Percentiles rank a stretch among this genome's conserved stretches.
These are phyloP conservation scores for Logfia minima DNA, from an alignment of 129 eudicot species.

Conservation along the genomic window DNA sequence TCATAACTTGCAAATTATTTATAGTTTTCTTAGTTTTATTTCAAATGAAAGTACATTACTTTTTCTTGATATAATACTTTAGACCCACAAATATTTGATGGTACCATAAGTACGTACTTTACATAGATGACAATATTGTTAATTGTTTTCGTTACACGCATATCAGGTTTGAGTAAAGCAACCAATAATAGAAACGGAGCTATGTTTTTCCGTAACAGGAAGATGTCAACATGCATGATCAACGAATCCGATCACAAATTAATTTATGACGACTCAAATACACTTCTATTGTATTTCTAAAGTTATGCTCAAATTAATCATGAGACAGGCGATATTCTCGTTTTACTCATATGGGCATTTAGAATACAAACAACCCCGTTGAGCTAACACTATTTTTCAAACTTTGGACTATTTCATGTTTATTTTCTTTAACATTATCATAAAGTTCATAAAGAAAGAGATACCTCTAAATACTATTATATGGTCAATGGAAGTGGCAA, in stretches of 20 bases:
- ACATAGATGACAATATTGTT: not conserved
- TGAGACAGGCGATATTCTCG: not conserved
- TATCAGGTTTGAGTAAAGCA: not conserved
- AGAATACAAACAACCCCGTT: not conserved
- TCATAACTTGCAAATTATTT: not conserved
- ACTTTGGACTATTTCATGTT: conserved; percentile 12
- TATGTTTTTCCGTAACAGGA: not conserved
- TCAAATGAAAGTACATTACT: not conserved
- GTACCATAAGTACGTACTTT: not conserved
- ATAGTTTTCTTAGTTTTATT: not conserved
- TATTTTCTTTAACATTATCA: conserved; percentile 9
- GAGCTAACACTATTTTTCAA: not conserved
- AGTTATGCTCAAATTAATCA: not conserved
- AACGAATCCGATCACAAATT: not conserved
- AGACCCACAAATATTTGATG: not conserved
- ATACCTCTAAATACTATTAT: conserved; percentile 16
- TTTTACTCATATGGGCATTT: not conserved
- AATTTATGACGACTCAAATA: too few species aligned
- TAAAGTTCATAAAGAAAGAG: conserved; percentile 8
- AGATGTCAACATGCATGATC: not conserved
- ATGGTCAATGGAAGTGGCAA: conserved; percentile 32
- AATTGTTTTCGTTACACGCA: not conserved
- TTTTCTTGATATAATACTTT: too few species aligned
- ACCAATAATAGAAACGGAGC: not conserved
- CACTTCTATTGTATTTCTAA: not conserved